phyloP scores from a whole-genome alignment of 192 early-diverging fungal genomes.

The Backusella luteola region DNA sequence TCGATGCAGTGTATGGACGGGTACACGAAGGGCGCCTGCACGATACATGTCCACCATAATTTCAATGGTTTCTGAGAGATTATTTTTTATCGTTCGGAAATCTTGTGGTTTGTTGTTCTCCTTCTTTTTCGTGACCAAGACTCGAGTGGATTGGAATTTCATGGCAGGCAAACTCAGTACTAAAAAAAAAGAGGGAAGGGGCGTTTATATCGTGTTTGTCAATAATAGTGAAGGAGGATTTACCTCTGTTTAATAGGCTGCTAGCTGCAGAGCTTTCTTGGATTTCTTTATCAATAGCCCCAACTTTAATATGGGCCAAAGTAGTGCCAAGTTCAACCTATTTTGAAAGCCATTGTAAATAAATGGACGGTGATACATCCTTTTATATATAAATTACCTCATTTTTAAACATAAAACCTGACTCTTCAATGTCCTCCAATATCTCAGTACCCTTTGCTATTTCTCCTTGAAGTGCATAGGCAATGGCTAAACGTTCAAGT shows the following conservation, averaged over 20 bases:
- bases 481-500: not conserved
- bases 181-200: not conserved
- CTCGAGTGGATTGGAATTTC: not conserved
- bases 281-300: not conserved
- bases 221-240: not conserved
- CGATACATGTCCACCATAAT: slow-evolving; percentile 44
- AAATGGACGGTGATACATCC: not conserved
- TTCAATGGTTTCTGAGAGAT: slow-evolving; percentile 22
- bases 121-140: not conserved
- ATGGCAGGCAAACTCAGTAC: slow-evolving; percentile 12
- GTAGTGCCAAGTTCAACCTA: not conserved
- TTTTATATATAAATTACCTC: not conserved
- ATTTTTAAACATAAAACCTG: not conserved
- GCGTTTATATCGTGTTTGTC: not conserved
- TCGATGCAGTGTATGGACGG: not conserved
- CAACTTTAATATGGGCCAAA: not conserved
- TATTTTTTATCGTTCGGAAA: not conserved
- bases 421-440: slow-evolving; percentile 3
- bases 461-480: not conserved
- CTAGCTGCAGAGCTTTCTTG: not conserved
- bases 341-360: not conserved
- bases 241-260: slow-evolving; percentile 1
- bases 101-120: not conserved
- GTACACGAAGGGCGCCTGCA: not conserved
- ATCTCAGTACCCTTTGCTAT: not conserved